Evolutionary conservation across 257 asterid genomes (phyloP), one percentile per base, ranked within the genome.

Genomic region (Solanum chaucha): DNA sequence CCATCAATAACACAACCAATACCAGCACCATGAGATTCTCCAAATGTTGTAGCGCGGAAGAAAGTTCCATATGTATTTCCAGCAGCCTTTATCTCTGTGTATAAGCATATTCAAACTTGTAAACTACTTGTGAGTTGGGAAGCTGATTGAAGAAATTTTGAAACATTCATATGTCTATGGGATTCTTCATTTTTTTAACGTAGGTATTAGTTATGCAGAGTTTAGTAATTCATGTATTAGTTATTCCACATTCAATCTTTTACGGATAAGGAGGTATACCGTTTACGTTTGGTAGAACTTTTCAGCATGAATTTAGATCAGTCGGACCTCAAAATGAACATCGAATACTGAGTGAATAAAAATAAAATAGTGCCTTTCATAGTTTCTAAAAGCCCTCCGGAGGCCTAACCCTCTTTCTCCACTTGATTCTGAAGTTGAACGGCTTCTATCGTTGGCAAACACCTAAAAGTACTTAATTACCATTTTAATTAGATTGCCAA

Each of bases 391-490:
- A 48, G 8, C 22, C 59, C 59, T 48, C 59, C 8, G 8, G 59
- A 48, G 59, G 8, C 59, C 59, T 48, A 15, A 0, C 64, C 10
- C n/a, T 55, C 64, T 55, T 55, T 55, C 64, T 55, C n/a, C n/a
- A 55, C n/a, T 17, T 0, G n/a, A 51, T 15, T 17, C n/a, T 55
- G 3, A 55, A 55, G 64, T 55, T 55, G 0, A 58, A 0, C 24
- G 4, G 2, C 64, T 6, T 58, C 0, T 7, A 58, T 58, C 9
- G 10, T 55, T 55, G 4, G 10, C 65, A 19, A 58, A 58, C 24
- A 19, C 65, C 24, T 19, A 58, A 58, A 6, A 58, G 24, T 58
- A 19, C 0, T 58, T 58, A 58, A 19, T 58, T 19, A 0, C 24
- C 65, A 58, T 58, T 58, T 58, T 19, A 58, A 58, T 58, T 58